Conservation (phyloP, 1,284 basidiomycete species). For the Cryptococcus sp. region DNA sequence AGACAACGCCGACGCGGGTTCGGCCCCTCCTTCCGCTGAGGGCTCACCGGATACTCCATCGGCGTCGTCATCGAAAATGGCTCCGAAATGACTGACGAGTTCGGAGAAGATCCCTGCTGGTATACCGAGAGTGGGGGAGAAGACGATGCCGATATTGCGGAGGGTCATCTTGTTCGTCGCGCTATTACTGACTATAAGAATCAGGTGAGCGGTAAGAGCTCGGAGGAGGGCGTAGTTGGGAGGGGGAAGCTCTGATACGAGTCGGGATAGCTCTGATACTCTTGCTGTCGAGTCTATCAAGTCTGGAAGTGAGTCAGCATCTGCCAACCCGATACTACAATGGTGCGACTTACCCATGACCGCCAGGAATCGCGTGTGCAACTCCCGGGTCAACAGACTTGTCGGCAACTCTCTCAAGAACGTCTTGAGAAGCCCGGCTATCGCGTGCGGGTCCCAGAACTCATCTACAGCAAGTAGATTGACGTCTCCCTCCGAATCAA, state of each 20-base stretch:
- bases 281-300: slow-evolving; percentile 84
- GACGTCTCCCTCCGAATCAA: slow-evolving; percentile 92
- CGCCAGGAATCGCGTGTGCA: slow-evolving; percentile 81
- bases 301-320: slow-evolving; percentile 58
- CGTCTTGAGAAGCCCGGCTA: slow-evolving; percentile 86
- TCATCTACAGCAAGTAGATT: slow-evolving; percentile 82
- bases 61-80: slow-evolving; percentile 70
- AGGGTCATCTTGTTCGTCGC: slow-evolving; percentile 97
- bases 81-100: slow-evolving; percentile 87
- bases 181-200: slow-evolving; percentile 89
- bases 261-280: slow-evolving; percentile 77
- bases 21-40: background rate
- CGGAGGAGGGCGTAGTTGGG: slow-evolving; percentile 93
- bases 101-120: slow-evolving; percentile 92
- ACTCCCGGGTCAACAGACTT: slow-evolving; percentile 85
- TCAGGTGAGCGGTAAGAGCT: slow-evolving; percentile 91
- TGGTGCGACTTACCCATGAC: slow-evolving; percentile 74
- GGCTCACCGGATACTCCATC: slow-evolving; percentile 1
- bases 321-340: background rate
- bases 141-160: slow-evolving; percentile 97
- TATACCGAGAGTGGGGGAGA: slow-evolving; percentile 91
- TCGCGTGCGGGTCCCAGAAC: slow-evolving; percentile 92
- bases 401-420: slow-evolving; percentile 87
- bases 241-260: slow-evolving; percentile 83
- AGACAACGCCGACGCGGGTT: slow-evolving; percentile 38